These are phyloP conservation scores for Nicotiana rustica DNA, from an alignment of 305 asterid species.

Conservation along the genomic window DNA sequence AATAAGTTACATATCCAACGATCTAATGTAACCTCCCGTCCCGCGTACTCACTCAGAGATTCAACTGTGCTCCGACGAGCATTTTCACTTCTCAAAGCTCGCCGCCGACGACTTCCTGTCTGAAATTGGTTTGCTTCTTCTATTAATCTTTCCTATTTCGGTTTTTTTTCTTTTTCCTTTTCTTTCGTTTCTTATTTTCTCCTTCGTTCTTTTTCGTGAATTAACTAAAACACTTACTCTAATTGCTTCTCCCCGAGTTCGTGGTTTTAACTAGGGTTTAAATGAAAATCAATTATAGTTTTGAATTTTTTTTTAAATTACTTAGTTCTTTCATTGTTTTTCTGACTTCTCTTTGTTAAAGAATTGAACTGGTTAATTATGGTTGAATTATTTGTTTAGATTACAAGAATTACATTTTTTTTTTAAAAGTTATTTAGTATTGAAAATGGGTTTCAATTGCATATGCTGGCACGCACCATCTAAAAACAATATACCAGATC, in stretches of 20 bases:
- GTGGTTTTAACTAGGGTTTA: background rate
- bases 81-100: background rate
- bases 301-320: background rate
- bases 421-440: background rate
- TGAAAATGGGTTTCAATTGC: background rate
- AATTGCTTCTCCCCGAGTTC: background rate
- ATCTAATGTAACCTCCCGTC: conserved; percentile 26
- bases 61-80: conserved; percentile 24
- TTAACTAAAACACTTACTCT: background rate
- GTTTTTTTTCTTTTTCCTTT: background rate
- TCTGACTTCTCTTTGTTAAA: background rate
- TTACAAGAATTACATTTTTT: background rate
- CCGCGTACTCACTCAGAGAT: background rate
- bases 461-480: background rate
- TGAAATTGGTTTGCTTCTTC: background rate
- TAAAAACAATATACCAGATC: background rate
- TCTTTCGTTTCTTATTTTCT: background rate
- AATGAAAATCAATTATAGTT: background rate
- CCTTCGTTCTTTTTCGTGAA: background rate
- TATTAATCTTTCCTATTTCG: background rate
- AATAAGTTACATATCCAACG: conserved; percentile 51
- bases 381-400: background rate
- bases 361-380: background rate
- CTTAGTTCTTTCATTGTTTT: background rate
- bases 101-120: background rate